Evolutionary conservation across 768 basidiomycete species (phyloP).

Genomic region (Kwoniella bestiolae): DNA sequence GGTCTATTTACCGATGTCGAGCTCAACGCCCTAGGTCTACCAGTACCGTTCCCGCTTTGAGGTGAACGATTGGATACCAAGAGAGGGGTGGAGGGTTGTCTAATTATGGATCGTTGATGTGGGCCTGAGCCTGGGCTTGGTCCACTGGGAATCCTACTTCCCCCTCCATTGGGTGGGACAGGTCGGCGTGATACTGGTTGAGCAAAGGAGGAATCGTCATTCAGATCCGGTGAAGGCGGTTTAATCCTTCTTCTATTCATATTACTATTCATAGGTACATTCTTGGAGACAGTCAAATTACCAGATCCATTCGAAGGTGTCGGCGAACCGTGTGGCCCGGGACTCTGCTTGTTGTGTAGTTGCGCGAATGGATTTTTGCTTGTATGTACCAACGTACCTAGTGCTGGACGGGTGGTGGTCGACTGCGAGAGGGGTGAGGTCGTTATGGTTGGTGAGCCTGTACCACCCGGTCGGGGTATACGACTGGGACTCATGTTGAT

Average conservation of each 20-base stretch:
- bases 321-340: conserved; percentile 13
- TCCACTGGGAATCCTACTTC: conserved; percentile 3
- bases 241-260: conserved; percentile 24
- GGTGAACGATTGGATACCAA: conserved; percentile 4
- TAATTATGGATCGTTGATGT: conserved; percentile 24
- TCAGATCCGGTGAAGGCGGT: conserved; percentile 28
- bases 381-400: conserved; percentile 20
- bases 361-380: conserved; percentile 30
- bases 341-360: conserved; percentile 9
- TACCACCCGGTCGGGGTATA: conserved; percentile 37
- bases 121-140: not conserved
- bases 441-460: conserved; percentile 1
- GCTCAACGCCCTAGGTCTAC: conserved; percentile 16
- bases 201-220: not conserved
- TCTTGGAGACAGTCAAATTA: conserved; percentile 1
- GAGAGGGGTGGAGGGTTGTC: conserved; percentile 35
- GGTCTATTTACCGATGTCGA: conserved; percentile 11
- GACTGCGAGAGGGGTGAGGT: conserved; percentile 19
- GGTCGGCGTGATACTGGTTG: not conserved
- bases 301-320: conserved; percentile 14
- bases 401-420: conserved; percentile 1
- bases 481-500: conserved; percentile 39
- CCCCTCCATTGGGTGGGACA: not conserved
- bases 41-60: not conserved
- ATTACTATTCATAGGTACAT: not conserved